These are phyloP conservation scores for Thielaviopsis musarum DNA, from an alignment of 2,329 filamentous ascomycete species.

Conservation along the genomic window DNA sequence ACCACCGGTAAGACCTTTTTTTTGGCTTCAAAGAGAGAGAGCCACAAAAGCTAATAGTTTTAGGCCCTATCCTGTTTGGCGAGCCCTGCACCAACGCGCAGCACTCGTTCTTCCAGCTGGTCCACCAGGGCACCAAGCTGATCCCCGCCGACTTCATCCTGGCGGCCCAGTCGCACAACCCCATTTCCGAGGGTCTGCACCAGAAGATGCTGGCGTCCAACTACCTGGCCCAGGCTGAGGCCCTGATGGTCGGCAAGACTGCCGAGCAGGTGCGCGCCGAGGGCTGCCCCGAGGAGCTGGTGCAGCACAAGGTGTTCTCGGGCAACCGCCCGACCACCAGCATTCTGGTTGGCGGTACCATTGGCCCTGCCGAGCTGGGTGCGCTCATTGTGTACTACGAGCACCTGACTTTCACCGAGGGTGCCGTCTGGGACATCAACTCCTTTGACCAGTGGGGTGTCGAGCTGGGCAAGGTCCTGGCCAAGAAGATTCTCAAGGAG, in stretches of 20 bases:
- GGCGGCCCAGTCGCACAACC: slow-evolving; percentile 92
- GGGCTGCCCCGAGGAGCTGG: slow-evolving; percentile 54
- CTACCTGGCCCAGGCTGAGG: slow-evolving; percentile 80
- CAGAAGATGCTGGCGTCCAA: slow-evolving; percentile 92
- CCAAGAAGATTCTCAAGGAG: slow-evolving; percentile 79
- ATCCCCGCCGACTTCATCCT: slow-evolving; percentile 98
- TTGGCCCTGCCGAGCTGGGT: slow-evolving; percentile 84
- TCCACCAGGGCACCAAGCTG: slow-evolving; percentile 97
- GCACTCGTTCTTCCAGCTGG: slow-evolving; percentile 99
- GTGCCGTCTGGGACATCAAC: slow-evolving; percentile 98
- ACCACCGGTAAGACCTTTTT: slow-evolving; percentile 48
- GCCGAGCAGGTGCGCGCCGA: slow-evolving; percentile 64
- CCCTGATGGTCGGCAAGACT: slow-evolving; percentile 81
- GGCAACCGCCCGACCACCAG: slow-evolving; percentile 95
- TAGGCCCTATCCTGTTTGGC: slow-evolving; percentile 78
- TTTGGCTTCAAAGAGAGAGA: not conserved
- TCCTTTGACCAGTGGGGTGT: slow-evolving; percentile 99
- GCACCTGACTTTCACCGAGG: slow-evolving; percentile 94
- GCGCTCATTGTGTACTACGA: slow-evolving; percentile 98
- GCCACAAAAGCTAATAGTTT: slow-evolving; percentile 13
- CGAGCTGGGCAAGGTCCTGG: slow-evolving; percentile 88
- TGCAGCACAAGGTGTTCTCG: slow-evolving; percentile 98
- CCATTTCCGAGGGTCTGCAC: slow-evolving; percentile 78
- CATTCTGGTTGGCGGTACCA: slow-evolving; percentile 76
- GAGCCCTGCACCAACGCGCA: slow-evolving; percentile 98